Percentiles rank a stretch among this genome's conserved stretches.
phyloP scores from a whole-genome alignment of 129 eudicot genomes.

The Artemisia argyi region DNA sequence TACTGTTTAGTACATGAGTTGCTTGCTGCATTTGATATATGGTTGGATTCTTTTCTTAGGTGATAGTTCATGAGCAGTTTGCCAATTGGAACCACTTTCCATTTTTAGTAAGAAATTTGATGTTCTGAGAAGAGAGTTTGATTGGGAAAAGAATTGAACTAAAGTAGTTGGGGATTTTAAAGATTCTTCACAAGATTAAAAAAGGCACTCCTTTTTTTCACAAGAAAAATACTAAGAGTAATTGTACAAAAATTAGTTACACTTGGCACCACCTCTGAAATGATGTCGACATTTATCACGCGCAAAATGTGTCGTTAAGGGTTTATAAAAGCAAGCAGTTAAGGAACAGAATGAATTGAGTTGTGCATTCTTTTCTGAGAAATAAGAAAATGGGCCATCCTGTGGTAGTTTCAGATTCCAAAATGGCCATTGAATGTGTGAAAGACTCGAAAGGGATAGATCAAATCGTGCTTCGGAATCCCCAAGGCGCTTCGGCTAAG shows the following conservation, averaged over 20 bases:
- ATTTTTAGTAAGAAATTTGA: constrained; percentile 14
- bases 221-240: constrained; percentile 36
- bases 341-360: constrained; percentile 13
- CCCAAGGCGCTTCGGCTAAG: constrained; percentile 65
- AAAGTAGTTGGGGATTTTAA: constrained; percentile 23
- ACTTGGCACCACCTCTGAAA: constrained; percentile 29
- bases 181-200: constrained; percentile 33
- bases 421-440: constrained; percentile 36
- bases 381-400: constrained; percentile 46
- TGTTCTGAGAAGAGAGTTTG: constrained; percentile 14
- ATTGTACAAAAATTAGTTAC: constrained; percentile 21
- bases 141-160: constrained; percentile 21
- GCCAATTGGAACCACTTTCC: constrained; percentile 27
- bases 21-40: constrained; percentile 23
- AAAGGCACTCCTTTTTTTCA: constrained; percentile 23
- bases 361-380: constrained; percentile 12
- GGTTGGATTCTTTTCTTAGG: constrained; percentile 22
- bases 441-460: constrained; percentile 70
- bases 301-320: constrained; percentile 20
- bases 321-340: constrained; percentile 25
- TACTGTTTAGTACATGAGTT: too few species aligned
- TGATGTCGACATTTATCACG: too few species aligned
- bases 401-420: constrained; percentile 37
- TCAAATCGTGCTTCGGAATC: constrained; percentile 62
- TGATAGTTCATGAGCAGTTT: constrained; percentile 23